Conservation (phyloP, 441 rosid species). For the Gossypium schwendimanii region DNA sequence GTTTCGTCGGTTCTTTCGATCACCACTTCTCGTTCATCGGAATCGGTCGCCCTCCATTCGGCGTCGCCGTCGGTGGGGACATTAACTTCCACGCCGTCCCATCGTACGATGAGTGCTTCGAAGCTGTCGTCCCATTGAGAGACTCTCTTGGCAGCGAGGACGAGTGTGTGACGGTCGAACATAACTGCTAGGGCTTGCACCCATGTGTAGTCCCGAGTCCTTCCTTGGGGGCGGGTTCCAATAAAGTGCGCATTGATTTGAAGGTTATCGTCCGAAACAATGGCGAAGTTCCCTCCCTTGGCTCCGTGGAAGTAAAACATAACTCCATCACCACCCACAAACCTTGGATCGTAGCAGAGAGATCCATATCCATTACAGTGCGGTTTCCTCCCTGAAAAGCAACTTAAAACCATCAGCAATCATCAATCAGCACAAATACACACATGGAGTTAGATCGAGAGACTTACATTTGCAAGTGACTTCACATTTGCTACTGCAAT, state of each 20-base stretch:
- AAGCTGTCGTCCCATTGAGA: constrained; percentile 44
- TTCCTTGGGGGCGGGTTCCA: constrained; percentile 60
- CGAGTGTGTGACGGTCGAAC: constrained; percentile 59
- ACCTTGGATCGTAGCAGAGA: constrained; percentile 72
- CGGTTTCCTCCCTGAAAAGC: constrained; percentile 53
- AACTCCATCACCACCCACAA: constrained; percentile 79
- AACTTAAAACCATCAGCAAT: background rate
- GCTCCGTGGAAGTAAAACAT: constrained; percentile 89
- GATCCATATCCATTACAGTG: constrained; percentile 69
- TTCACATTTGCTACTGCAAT: constrained; percentile 81
- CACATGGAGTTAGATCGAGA: background rate
- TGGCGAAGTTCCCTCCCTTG: constrained; percentile 75
- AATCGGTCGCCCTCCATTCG: constrained; percentile 44
- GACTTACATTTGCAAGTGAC: constrained; percentile 82
- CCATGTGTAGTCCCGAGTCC: constrained; percentile 82
- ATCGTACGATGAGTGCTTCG: constrained; percentile 52
- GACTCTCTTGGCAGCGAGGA: constrained; percentile 53
- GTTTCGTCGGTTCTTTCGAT: constrained; percentile 70
- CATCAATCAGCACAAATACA: background rate
- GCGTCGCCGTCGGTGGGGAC: constrained; percentile 54
- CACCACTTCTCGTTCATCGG: constrained; percentile 35
- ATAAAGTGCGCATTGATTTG: constrained; percentile 86
- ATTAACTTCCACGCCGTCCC: constrained; percentile 46
- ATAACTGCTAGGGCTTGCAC: constrained; percentile 68
- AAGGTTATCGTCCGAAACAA: constrained; percentile 63